Evolutionary conservation across 208 protist genomes (phyloP), one percentile per base, ranked within the genome.

Genomic region (Porcisia hertigi): DNA sequence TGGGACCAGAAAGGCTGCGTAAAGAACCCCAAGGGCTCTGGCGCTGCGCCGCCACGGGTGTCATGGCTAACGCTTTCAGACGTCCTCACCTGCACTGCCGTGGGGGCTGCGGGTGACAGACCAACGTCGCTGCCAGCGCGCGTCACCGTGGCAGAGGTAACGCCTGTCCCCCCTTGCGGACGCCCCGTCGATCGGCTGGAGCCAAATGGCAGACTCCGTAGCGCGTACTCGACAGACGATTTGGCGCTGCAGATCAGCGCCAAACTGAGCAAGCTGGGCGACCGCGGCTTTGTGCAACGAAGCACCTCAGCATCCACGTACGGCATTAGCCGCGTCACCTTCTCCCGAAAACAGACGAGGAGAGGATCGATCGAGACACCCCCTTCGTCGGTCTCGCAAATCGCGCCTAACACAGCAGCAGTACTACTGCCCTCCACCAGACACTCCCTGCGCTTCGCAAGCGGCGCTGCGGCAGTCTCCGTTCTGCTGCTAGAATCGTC

Each of bases 261-360:
- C 53, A 82, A 16, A 23, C 36, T 54, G 47, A 77, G 41, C 53
- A 77, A 16, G 36, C 1, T 4, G 7, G 66, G 77, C 11, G 14
- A 45, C 9, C 12, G 20, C n/a, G 20, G 0, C 5, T 41, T 76
- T 3, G 39, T 52, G 6, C n/a, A 47, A 3, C 36, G 43, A 34
- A 75, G 67, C 18, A 71, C 49, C 49, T 77, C 72, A n/a, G 57
- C 66, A 30, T 82, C 71, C 45, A 77, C 77, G 63, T 74, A 63
- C 18, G 77, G 77, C 72, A 82, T 77, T 36, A 82, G 9, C 34
- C 69, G 69, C 16, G 30, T 20, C 23, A 72, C 66, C 25, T 57
- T n/a, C 43, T 71, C 66, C 47, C 47, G n/a, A 57, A 71, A 71
- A 14, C 66, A 41, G 25, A 41, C 5, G 45, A 72, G 49, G 16